Evolutionary conservation across 2,329 filamentous ascomycete species (phyloP).

Genomic region (Trichoderma koningii): DNA sequence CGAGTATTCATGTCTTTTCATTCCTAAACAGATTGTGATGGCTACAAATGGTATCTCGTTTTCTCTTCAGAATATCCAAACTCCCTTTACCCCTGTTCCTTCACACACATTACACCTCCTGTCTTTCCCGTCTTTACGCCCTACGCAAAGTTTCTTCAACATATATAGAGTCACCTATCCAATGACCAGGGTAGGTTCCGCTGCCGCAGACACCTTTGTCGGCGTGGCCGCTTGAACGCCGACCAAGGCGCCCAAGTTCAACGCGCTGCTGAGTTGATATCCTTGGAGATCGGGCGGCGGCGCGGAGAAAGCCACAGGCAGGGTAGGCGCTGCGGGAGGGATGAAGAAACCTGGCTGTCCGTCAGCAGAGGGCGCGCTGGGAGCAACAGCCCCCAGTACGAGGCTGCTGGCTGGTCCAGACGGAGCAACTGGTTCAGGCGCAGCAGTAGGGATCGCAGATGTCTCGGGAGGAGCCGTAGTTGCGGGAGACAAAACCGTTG

Average conservation of each 20-base stretch:
- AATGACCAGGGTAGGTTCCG: constrained; percentile 13
- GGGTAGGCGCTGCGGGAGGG: constrained; percentile 19
- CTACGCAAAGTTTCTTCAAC: background rate
- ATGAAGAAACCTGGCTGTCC: constrained; percentile 14
- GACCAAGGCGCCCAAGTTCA: constrained; percentile 21
- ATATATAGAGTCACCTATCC: background rate
- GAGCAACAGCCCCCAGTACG: constrained; percentile 12
- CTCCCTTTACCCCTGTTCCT: background rate
- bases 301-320: constrained; percentile 6
- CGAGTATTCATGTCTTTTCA: background rate
- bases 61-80: constrained; percentile 2
- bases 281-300: constrained; percentile 21
- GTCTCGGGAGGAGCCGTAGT: background rate
- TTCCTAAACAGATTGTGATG: constrained; percentile 5
- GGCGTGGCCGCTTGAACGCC: background rate
- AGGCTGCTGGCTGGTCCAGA: constrained; percentile 12
- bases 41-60: constrained; percentile 24
- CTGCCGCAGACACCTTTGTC: background rate
- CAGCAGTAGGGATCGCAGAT: background rate
- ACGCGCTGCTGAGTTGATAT: constrained; percentile 16
- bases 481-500: background rate
- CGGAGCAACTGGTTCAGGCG: background rate
- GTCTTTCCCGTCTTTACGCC: background rate
- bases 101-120: background rate
- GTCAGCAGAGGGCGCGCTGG: constrained; percentile 4